Base-by-base conservation (phyloP, 176 grass and related monocot genomes). In the Poa annua region DNA sequence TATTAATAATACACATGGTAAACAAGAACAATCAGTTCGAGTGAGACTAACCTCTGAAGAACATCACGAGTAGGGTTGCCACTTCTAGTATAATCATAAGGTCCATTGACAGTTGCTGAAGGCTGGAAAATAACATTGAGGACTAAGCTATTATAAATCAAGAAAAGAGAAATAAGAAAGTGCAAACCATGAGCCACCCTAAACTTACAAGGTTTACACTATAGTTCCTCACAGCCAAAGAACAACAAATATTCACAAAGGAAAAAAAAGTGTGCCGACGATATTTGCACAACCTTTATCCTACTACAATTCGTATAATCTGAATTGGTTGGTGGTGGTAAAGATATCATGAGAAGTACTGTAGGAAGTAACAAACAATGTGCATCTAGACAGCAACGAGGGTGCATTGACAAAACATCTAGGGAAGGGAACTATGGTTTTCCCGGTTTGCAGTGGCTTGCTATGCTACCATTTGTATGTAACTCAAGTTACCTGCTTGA, bases 31-130 rank as follows among this genome's bases (percentile, higher is more conserved):
- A 49, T 8, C 24, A 80, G 44, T 54, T 82, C 21, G 70, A 73
- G 42, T 49, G 70, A 73, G 52, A 80, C 61, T 56, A 66, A 95
- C 96, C 93, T 95, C 87, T 98, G 91, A 45, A 98, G 83, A 80
- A 93, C 96, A 93, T 98, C 96, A 70, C 96, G 93, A 61, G 96
- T 98, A 47, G 92, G 96, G 71, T 98, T 98, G 21, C 96, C 96
- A 53, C 96, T 98, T 85, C 96, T 95, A 63, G 96, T 98, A 76
- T 98, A 98, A 87, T 98, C 96, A 78, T 98, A 98, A 62, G 89
- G 1, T 76, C 96, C 96, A 87, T 87, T 85, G 57, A 88, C 91
- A 66, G 96, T 98, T 57, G 71, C 71, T 16, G 15, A 20, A 42
- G 17, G 74, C 29, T 48, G 60, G 60, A 63, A 92, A 85, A 88